These are phyloP conservation scores for Coprinellus micaceus DNA, from an alignment of 768 basidiomycete genomes.

Conservation along the genomic window DNA sequence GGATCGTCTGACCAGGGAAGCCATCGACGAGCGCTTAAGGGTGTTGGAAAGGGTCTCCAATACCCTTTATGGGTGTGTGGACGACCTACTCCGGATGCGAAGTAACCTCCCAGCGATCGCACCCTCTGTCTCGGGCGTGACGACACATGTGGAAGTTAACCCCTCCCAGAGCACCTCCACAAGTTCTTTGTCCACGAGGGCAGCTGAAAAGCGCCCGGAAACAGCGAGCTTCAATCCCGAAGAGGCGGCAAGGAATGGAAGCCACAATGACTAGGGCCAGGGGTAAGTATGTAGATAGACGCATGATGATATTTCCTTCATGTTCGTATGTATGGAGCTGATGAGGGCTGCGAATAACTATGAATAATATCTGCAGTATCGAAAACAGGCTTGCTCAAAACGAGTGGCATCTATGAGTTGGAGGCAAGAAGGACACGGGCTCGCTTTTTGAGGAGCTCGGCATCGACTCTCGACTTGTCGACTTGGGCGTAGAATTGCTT, in stretches of 20 bases:
- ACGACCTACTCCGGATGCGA: slow-evolving; percentile 73
- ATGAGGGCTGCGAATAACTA: too few species aligned
- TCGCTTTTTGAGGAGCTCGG: slow-evolving; percentile 52
- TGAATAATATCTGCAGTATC: too few species aligned
- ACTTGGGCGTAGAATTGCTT: slow-evolving; percentile 61
- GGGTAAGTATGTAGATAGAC: too few species aligned
- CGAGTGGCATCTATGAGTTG: too few species aligned
- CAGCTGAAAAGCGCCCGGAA: slow-evolving; percentile 9
- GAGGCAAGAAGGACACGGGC: slow-evolving; percentile 29
- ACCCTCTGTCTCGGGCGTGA: background rate
- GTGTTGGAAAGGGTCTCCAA: slow-evolving; percentile 76
- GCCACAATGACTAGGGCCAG: too few species aligned
- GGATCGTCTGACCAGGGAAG: slow-evolving; percentile 69
- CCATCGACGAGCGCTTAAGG: slow-evolving; percentile 79
- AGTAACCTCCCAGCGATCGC: slow-evolving; percentile 54
- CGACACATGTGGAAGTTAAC: background rate
- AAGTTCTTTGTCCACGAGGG: background rate
- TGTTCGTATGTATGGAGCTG: too few species aligned
- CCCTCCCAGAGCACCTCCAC: background rate
- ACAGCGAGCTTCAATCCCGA: background rate
- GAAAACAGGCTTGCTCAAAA: too few species aligned
- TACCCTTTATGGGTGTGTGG: slow-evolving; percentile 68
- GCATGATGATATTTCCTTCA: too few species aligned
- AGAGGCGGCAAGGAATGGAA: too few species aligned
- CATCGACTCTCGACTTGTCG: slow-evolving; percentile 57